These are phyloP conservation scores for Helichrysum umbraculigerum DNA, from an alignment of 129 eudicot genomes.

Conservation along the genomic window DNA sequence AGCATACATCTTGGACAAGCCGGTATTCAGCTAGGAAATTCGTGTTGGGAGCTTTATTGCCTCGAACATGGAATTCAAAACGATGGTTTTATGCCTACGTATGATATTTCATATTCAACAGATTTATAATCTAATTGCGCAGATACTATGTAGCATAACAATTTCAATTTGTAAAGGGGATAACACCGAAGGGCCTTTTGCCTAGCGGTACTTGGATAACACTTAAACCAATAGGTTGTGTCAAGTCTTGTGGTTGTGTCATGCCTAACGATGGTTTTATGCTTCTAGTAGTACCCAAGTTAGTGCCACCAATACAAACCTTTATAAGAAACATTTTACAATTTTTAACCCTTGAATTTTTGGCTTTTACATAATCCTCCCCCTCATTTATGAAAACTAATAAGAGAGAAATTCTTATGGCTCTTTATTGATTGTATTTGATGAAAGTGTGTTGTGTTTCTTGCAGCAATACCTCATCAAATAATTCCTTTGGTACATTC, in stretches of 20 bases:
- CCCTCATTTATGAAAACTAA: not conserved
- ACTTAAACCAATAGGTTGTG: too few relatives aligned
- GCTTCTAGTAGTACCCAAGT: too few relatives aligned
- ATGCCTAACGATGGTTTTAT: too few relatives aligned
- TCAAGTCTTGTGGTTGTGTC: too few relatives aligned
- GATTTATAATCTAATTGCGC: not conserved
- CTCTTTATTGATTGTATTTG: not conserved
- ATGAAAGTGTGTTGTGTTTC: not conserved
- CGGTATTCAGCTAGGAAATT: constrained; percentile 66
- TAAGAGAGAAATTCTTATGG: not conserved
- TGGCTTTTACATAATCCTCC: too few relatives aligned
- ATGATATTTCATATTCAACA: not conserved
- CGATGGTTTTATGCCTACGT: constrained; percentile 62
- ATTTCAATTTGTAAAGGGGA: not conserved
- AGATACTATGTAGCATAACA: not conserved
- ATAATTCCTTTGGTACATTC: constrained; percentile 60
- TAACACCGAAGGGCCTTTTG: too few relatives aligned
- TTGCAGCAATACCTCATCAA: constrained; percentile 43
- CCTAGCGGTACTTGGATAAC: too few relatives aligned
- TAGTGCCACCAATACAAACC: too few relatives aligned
- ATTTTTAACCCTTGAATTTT: too few relatives aligned
- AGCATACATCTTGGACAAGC: constrained; percentile 68
- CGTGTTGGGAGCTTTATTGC: constrained; percentile 76
- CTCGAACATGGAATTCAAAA: constrained; percentile 72
- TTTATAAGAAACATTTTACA: too few relatives aligned